These are phyloP conservation scores for Sindora glabra DNA, from an alignment of 306 rosid species.

Conservation along the genomic window DNA sequence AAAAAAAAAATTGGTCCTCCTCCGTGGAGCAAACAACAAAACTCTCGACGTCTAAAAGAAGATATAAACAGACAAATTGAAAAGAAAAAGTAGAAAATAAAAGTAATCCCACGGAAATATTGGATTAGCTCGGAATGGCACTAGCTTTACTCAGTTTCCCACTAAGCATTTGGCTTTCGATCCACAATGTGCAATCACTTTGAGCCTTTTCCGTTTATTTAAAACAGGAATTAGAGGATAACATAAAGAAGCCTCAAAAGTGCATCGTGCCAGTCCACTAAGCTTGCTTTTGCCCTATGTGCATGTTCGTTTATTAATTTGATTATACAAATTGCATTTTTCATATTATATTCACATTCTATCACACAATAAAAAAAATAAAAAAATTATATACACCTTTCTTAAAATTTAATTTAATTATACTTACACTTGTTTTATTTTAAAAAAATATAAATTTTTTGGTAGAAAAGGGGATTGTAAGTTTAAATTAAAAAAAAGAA, in stretches of 20 bases:
- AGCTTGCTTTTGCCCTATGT: not conserved
- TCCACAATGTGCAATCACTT: not conserved
- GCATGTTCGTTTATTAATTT: not conserved
- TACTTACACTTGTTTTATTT: too few species aligned
- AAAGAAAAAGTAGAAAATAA: not conserved
- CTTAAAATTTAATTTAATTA: too few species aligned
- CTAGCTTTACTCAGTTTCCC: not conserved
- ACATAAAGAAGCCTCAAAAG: not conserved
- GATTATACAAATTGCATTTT: too few species aligned
- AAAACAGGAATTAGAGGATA: not conserved
- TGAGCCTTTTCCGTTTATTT: not conserved
- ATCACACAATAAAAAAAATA: too few species aligned
- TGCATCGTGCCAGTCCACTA: not conserved
- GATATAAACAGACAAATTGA: not conserved
- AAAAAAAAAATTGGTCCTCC: too few species aligned
- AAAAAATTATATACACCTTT: too few species aligned
- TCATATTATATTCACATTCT: too few species aligned
- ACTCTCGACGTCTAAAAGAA: not conserved
- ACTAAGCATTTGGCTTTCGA: not conserved
- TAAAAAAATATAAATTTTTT: too few species aligned
- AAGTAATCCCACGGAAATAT: constrained; percentile 1
- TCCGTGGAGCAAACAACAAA: too few species aligned
- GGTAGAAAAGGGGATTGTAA: too few species aligned
- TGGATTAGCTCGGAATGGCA: not conserved
- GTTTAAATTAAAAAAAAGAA: too few species aligned